Evolutionary conservation across 179 eudicot genomes (phyloP).

Genomic region (Spinacia oleracea): DNA sequence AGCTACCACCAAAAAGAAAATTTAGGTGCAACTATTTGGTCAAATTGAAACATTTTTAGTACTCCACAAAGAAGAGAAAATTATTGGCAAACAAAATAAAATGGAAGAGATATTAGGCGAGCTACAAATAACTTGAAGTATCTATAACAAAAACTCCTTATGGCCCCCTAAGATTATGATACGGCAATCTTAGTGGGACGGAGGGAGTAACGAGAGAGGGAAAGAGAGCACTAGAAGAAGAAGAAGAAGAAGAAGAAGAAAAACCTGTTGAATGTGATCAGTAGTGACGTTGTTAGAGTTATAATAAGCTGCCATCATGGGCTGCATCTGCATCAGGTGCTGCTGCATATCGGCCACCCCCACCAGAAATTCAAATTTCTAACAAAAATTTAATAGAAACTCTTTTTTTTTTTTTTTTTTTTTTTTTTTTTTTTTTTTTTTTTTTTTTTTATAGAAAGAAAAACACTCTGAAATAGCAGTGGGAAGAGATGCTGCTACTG

Average conservation of each 20-base stretch:
- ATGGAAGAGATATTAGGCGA: not conserved
- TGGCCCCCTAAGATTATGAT: no score
- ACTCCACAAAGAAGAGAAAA: no score
- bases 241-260: not conserved
- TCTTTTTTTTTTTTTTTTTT: no score
- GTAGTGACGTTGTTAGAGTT: conserved; percentile 80
- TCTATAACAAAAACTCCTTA: no score
- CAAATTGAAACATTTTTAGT: not conserved
- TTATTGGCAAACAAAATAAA: not conserved
- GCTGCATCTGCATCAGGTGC: conserved; percentile 99
- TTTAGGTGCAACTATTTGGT: conserved; percentile 10
- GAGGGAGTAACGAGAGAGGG: not conserved
- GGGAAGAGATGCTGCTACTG: conserved; percentile 3
- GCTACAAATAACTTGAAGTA: no score
- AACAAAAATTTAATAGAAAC: not conserved
- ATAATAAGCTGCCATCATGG: conserved; percentile 96
- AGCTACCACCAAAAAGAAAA: not conserved
- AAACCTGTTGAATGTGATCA: conserved; percentile 84
- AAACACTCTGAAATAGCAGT: not conserved
- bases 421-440: not conserved
- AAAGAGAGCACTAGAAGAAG: not conserved
- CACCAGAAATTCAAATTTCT: not conserved
- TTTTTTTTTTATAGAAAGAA: not conserved
- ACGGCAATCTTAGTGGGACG: no score
- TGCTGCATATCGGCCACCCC: conserved; percentile 57